Conservation (phyloP, 148 eudicot species). For the Nepenthes gracilis region DNA sequence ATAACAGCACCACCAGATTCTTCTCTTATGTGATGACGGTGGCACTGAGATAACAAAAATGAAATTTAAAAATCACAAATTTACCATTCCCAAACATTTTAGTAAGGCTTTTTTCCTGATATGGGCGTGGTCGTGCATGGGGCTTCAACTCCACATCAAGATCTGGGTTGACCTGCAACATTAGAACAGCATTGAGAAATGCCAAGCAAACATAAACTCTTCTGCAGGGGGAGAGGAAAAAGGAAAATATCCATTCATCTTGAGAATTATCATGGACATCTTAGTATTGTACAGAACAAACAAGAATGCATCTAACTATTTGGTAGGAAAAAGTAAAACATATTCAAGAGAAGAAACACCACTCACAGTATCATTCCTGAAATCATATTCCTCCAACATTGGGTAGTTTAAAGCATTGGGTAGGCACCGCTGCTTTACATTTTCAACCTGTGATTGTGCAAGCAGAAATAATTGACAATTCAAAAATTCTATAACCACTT, state of each 20-base stretch:
- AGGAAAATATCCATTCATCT: no score
- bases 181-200: slow-evolving; percentile 2
- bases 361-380: slow-evolving; percentile 89
- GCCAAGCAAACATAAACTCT: neutral
- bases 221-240: no score
- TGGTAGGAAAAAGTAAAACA: neutral
- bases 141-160: slow-evolving; percentile 98
- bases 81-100: slow-evolving; percentile 99
- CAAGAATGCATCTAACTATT: no score
- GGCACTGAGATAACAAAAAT: neutral
- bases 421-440: slow-evolving; percentile 88
- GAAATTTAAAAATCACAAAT: slow-evolving; percentile 3
- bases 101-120: slow-evolving; percentile 96
- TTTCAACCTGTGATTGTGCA: slow-evolving; percentile 61
- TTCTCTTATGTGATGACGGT: no score
- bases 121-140: slow-evolving; percentile 95
- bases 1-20: neutral
- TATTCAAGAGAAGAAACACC: slow-evolving; percentile 5
- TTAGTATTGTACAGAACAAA: no score
- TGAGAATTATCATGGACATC: no score
- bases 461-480: slow-evolving; percentile 1
- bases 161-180: slow-evolving; percentile 83
- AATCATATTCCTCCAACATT: slow-evolving; percentile 98
- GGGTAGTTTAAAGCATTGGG: slow-evolving; percentile 97
- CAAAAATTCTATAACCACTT: neutral